Evolutionary conservation across 495 filamentous ascomycete species (phyloP), one percentile per base, ranked within the genome.

Genomic region (Rhypophila decipiens): DNA sequence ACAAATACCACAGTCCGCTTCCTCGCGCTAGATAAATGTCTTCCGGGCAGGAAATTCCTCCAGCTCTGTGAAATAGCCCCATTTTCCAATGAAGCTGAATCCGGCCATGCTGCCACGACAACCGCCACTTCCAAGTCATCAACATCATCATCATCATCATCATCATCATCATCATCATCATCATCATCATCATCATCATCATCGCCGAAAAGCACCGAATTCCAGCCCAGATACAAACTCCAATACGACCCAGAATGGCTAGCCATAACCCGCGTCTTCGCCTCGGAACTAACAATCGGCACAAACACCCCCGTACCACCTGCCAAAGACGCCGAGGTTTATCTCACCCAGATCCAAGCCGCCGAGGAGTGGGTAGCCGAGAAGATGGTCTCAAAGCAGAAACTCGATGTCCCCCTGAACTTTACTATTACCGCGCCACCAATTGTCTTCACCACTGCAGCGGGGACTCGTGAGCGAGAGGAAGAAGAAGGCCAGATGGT

Each of bases 201-300:
- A 8, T n/a, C n/a, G n/a, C n/a, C n/a, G n/a, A n/a, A n/a, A n/a
- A n/a, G n/a, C n/a, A n/a, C 27, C 4, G 10, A 5, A 15, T 34
- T 42, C 23, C 52, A 46, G 36, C 59, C 56, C 7, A 64, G 55
- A 12, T 65, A 58, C 50, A 58, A 63, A 5, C 78, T 97, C 3
- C 64, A 80, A 24, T 96, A 97, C 62, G 93, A 98, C 63, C 80
- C 82, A 23, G 93, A 98, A 69, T 98, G 90, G 90, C 80, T 97
- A 3, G 84, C 93, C 7, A 95, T 98, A 52, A 87, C 83, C 2
- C 88, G 90, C 12, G 82, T 82, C 2, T 90, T 95, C 57, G 80
- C 84, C 21, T 49, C 71, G 0, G 69, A 78, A 27, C 68, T 88
- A 2, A 57, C 63, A 4, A 66, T 90, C 27, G 84, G 84, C 22